These are phyloP conservation scores for Ceratocystiopsis sp. DNA, from an alignment of 2,329 filamentous ascomycete species.

Conservation along the genomic window DNA sequence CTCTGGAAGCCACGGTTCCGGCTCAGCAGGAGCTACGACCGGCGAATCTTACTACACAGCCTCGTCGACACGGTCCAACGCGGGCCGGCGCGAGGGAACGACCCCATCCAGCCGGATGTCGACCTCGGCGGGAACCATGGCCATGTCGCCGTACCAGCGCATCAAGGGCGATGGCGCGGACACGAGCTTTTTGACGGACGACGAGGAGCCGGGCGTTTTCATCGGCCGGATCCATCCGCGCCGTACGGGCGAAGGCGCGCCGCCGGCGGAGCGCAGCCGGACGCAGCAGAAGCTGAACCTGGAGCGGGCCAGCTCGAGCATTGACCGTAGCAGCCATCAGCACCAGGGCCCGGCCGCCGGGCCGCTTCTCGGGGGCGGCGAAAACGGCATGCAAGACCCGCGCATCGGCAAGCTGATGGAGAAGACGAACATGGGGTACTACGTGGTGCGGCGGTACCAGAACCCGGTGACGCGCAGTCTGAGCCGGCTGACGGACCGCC, in stretches of 20 bases:
- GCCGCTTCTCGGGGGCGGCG: slow-evolving; percentile 32
- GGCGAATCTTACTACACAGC: slow-evolving; percentile 35
- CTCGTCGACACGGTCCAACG: slow-evolving; percentile 10
- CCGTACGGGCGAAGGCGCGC: slow-evolving; percentile 8
- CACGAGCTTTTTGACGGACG: slow-evolving; percentile 4
- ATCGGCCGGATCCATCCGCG: slow-evolving; percentile 2
- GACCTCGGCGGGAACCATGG: too few species aligned
- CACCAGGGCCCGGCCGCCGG: slow-evolving; percentile 16
- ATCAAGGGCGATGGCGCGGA: slow-evolving; percentile 25
- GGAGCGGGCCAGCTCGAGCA: slow-evolving; percentile 54
- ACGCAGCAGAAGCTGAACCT: slow-evolving; percentile 64
- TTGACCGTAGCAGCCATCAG: slow-evolving; percentile 41
- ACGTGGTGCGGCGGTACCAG: slow-evolving; percentile 56
- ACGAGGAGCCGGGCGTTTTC: background rate
- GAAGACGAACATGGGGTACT: slow-evolving; percentile 53
- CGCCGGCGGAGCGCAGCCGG: slow-evolving; percentile 40
- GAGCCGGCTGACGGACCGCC: slow-evolving; percentile 32
- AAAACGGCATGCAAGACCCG: slow-evolving; percentile 44
- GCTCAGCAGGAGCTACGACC: slow-evolving; percentile 27
- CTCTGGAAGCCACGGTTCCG: slow-evolving; percentile 19
- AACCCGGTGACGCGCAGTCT: slow-evolving; percentile 52
- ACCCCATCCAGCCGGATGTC: too few species aligned
- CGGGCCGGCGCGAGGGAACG: too few species aligned
- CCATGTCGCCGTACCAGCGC: too few species aligned
- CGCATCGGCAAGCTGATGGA: slow-evolving; percentile 49